Evolutionary conservation across 208 protist genomes (phyloP).

Genomic region (Leishmania turanica): DNA sequence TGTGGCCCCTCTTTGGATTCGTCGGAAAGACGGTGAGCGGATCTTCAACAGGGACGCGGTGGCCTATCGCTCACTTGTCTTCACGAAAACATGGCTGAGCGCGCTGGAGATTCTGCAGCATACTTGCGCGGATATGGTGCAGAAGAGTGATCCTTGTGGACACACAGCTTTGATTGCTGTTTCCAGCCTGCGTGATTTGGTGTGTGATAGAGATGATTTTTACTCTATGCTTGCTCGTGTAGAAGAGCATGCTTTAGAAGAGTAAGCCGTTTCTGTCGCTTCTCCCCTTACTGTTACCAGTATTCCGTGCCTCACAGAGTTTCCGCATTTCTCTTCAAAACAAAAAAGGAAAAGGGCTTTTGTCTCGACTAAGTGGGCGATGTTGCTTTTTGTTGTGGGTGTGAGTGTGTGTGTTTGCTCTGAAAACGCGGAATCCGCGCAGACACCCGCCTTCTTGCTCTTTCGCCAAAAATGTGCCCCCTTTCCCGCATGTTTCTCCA

Average conservation of each 20-base stretch:
- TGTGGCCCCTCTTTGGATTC: conserved; percentile 23
- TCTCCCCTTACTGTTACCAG: neutral
- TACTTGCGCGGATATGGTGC: conserved; percentile 32
- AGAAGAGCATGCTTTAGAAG: conserved; percentile 19
- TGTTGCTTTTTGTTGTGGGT: neutral
- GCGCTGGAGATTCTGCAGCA: conserved; percentile 33
- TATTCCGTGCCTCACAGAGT: neutral
- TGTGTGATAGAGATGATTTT: conserved; percentile 45
- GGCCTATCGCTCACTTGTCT: conserved; percentile 31
- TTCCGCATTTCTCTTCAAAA: neutral
- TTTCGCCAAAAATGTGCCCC: neutral
- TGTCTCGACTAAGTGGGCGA: too few relatives aligned
- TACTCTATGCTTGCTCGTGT: conserved; percentile 35
- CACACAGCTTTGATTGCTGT: conserved; percentile 48
- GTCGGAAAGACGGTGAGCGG: conserved; percentile 19
- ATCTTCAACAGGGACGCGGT: conserved; percentile 23
- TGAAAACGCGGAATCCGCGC: neutral
- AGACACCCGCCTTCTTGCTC: neutral
- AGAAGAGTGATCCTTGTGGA: conserved; percentile 36
- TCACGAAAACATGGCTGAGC: conserved; percentile 47
- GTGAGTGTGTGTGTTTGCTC: neutral
- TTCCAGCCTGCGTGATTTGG: conserved; percentile 53
- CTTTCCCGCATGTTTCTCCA: neutral
- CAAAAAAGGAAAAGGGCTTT: neutral
- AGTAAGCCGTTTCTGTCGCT: conserved; percentile 1